These are phyloP conservation scores for Amphicarpaea edgeworthii DNA, from an alignment of 306 rosid species.

Conservation along the genomic window DNA sequence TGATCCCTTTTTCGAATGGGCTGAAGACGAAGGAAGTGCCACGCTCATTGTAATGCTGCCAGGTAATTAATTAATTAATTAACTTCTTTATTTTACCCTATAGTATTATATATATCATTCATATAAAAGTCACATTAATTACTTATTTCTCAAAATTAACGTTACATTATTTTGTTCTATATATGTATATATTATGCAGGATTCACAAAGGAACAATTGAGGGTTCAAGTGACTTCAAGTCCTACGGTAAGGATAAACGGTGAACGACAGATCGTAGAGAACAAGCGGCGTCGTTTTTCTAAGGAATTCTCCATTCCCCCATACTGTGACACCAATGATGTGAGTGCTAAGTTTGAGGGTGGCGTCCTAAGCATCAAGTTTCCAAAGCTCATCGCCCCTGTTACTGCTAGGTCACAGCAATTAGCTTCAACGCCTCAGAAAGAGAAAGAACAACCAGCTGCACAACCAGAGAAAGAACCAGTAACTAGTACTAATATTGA, in stretches of 20 bases:
- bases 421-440: slow-evolving; percentile 19
- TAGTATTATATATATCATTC: no score
- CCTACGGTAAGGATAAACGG: slow-evolving; percentile 56
- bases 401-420: slow-evolving; percentile 34
- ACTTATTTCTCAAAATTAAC: no score
- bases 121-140: no score
- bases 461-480: slow-evolving; percentile 3
- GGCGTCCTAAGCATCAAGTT: slow-evolving; percentile 56
- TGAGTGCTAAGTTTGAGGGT: slow-evolving; percentile 65
- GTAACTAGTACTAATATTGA: neutral
- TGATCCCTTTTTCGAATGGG: slow-evolving; percentile 59
- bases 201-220: slow-evolving; percentile 60
- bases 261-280: slow-evolving; percentile 43
- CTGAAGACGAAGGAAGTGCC: slow-evolving; percentile 43
- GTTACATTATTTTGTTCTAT: no score
- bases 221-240: slow-evolving; percentile 60
- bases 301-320: slow-evolving; percentile 61
- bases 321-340: slow-evolving; percentile 48
- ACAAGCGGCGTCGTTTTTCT: slow-evolving; percentile 60
- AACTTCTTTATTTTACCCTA: no score
- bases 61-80: no score
- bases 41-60: slow-evolving; percentile 58
- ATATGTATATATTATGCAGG: slow-evolving; percentile 48
- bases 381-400: slow-evolving; percentile 47
- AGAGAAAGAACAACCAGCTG: neutral